Percentiles rank a stretch among this genome's conserved stretches.
These are phyloP conservation scores for Allomyces javanicus DNA, from an alignment of 192 early-diverging fungal genomes.

Conservation along the genomic window DNA sequence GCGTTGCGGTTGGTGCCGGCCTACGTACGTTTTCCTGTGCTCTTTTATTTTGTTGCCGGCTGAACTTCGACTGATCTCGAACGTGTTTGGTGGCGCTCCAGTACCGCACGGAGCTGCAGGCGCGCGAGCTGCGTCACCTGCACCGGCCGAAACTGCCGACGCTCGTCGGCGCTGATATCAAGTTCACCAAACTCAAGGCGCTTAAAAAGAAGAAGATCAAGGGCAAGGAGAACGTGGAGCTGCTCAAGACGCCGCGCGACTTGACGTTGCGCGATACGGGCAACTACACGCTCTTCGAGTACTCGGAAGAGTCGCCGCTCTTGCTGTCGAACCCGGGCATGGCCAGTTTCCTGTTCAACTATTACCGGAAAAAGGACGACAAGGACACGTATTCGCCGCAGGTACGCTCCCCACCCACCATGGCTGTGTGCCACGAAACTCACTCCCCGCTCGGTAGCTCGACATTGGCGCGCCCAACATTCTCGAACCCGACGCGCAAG, in stretches of 20 bases:
- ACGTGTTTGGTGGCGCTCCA: conserved; percentile 10
- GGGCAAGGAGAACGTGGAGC: conserved; percentile 39
- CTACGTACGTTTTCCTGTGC: conserved; percentile 33
- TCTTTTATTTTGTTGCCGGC: too few species aligned
- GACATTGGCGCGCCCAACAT: conserved; percentile 60
- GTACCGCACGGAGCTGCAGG: conserved; percentile 67
- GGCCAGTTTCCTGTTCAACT: conserved; percentile 84
- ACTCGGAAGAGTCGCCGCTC: conserved; percentile 89
- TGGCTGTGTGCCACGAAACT: too few species aligned
- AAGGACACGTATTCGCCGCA: conserved; percentile 35
- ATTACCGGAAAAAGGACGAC: conserved; percentile 74
- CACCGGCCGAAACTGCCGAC: conserved; percentile 65
- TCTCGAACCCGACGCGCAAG: conserved; percentile 70
- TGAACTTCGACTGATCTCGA: not conserved
- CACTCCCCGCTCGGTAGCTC: too few species aligned
- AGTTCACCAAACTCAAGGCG: conserved; percentile 54
- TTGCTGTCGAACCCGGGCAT: conserved; percentile 85
- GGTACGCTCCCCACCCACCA: too few species aligned
- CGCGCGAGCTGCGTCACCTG: conserved; percentile 65
- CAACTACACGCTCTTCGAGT: conserved; percentile 71
- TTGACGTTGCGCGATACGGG: conserved; percentile 70
- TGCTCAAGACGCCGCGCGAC: conserved; percentile 66
- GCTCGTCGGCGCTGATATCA: conserved; percentile 30
- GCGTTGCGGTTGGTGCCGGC: conserved; percentile 58
- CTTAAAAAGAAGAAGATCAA: conserved; percentile 55